phyloP scores from a whole-genome alignment of 441 rosid genomes.

The Populus hybrid region DNA sequence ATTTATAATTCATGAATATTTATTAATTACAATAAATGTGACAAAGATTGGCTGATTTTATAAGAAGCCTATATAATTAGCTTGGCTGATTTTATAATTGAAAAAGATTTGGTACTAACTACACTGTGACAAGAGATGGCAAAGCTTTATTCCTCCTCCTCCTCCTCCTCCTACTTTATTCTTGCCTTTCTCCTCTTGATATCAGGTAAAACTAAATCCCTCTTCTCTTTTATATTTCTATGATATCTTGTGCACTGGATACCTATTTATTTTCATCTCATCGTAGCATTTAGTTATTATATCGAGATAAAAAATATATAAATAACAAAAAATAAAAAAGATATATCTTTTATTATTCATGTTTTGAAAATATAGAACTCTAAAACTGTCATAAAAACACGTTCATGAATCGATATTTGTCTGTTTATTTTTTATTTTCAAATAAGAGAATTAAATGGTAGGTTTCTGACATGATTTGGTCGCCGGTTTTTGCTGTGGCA shows the following conservation, averaged over 20 bases:
- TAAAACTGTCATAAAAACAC: no score
- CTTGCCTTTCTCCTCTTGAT: constrained; percentile 9
- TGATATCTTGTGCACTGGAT: neutral
- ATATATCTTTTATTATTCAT: no score
- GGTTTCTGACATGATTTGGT: neutral
- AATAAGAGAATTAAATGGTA: neutral
- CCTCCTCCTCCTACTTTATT: constrained; percentile 12
- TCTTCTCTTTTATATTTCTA: neutral
- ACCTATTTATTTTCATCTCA: no score
- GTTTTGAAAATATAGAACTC: no score
- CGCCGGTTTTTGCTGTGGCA: neutral
- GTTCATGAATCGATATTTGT: neutral
- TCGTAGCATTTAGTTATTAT: no score
- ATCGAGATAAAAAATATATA: no score
- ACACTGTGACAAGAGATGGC: constrained; percentile 6
- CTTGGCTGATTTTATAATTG: no score
- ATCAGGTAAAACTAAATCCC: constrained; percentile 8
- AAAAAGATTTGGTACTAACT: neutral
- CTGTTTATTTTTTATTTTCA: neutral
- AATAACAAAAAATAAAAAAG: no score
- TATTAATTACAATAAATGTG: no score
- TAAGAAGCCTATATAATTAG: no score
- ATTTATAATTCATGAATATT: no score
- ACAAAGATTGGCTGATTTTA: no score
- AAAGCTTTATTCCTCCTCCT: constrained; percentile 8